Evolutionary conservation across 202 grass and related monocot genomes (phyloP).

Genomic region (Dendrocalamus latiflorus): DNA sequence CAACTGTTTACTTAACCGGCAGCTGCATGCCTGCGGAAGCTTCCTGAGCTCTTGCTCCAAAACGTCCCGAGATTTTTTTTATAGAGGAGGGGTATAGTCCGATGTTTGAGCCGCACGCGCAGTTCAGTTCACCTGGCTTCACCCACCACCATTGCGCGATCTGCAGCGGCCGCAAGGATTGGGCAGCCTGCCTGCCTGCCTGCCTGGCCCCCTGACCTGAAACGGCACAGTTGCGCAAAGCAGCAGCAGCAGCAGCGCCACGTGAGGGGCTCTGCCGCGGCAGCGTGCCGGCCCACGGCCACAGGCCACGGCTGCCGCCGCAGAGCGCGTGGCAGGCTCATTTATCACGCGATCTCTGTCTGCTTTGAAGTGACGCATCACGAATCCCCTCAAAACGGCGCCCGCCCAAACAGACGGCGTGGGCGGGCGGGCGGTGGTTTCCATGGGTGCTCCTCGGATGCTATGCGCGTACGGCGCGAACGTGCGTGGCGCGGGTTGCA

Average conservation of each 20-base stretch:
- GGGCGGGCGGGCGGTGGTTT: not conserved
- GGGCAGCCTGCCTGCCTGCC: not conserved
- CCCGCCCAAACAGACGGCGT: no score
- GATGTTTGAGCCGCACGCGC: not conserved
- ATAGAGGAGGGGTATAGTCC: not conserved
- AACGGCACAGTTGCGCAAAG: not conserved
- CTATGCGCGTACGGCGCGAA: not conserved
- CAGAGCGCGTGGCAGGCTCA: not conserved
- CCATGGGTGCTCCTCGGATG: not conserved
- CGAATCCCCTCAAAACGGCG: not conserved
- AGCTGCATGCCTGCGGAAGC: not conserved
- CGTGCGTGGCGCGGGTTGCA: not conserved
- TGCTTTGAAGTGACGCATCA: not conserved
- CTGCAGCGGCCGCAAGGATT: not conserved
- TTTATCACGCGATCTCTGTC: not conserved
- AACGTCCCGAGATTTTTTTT: not conserved
- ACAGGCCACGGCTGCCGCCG: not conserved
- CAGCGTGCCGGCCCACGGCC: not conserved
- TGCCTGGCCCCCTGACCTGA: not conserved
- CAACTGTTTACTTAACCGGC: not conserved
- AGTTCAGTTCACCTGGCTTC: not conserved
- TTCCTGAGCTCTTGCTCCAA: not conserved
- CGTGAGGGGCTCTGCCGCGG: not conserved
- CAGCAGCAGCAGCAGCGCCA: constrained; percentile 2
- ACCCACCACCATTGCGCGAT: not conserved